phyloP scores from a whole-genome alignment of 768 basidiomycete genomes.

The Phaeotremella fagi region DNA sequence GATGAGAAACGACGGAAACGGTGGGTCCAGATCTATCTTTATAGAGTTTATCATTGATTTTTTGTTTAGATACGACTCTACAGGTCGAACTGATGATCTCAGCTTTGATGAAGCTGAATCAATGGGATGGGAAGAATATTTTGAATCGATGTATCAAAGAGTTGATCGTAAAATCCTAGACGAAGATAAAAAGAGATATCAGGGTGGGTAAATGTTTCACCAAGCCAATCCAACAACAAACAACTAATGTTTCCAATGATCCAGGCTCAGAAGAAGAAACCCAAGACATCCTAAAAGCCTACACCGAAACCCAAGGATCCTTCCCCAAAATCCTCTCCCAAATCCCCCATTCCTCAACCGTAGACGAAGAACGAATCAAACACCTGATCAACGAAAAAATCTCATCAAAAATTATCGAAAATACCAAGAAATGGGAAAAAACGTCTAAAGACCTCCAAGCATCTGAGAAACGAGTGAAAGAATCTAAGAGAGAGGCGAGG shows the following conservation, averaged over 20 bases:
- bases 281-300: conserved; percentile 71
- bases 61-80: conserved; percentile 64
- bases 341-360: conserved; percentile 76
- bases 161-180: conserved; percentile 82
- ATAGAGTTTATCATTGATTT: too few relatives aligned
- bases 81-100: conserved; percentile 78
- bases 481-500: conserved; percentile 68
- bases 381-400: conserved; percentile 65
- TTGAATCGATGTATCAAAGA: conserved; percentile 79
- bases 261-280: conserved; percentile 81
- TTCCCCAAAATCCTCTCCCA: conserved; percentile 75
- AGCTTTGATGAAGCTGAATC: conserved; percentile 62
- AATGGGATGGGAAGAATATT: conserved; percentile 93
- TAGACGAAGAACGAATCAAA: conserved; percentile 83
- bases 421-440: conserved; percentile 59
- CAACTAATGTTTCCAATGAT: too few relatives aligned
- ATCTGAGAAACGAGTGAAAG: conserved; percentile 66
- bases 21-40: conserved; percentile 7
- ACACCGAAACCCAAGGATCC: conserved; percentile 64
- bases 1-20: conserved; percentile 68
- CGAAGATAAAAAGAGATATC: conserved; percentile 89
- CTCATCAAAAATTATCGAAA: conserved; percentile 55
- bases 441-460: conserved; percentile 75
- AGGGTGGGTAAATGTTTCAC: conserved; percentile 57
- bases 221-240: too few relatives aligned